Evolutionary conservation across 202 grass and related monocot genomes (phyloP), one percentile per base, ranked within the genome.

Genomic region (Cymbopogon flexuosus): DNA sequence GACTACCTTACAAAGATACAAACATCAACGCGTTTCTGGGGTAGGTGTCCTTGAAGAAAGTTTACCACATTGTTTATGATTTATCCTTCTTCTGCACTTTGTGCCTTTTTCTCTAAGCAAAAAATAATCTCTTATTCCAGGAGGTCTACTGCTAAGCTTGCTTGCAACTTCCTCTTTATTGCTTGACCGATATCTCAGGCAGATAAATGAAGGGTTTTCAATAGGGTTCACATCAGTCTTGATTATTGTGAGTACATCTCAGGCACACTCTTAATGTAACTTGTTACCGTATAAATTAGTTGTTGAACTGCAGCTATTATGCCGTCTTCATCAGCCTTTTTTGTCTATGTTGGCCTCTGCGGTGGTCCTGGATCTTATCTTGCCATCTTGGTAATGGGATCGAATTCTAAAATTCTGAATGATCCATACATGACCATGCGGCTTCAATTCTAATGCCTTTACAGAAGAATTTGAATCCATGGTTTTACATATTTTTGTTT

Each of bases 21-120:
- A 93, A 86, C 92, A 88, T 98, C 95, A 12, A 98, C 95, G 22
- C 95, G 95, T 30, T 98, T 98, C 51, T 94, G 95, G 95, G 95
- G 92, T 98, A 74, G 65, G 35, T 86, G 15, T 29, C 30, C 49
- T 67, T 83, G 36, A 64, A 70, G 10, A 31, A 65, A 75, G 24
- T 56, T 82, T 19, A 36, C 79, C 24, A 23, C 8, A 71, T 71
- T 77, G n/a, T 14, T 42, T 65, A 21, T 69, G 30, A 27, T 63
- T 68, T 79, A 29, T 49, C 47, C 40, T 71, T 77, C 14, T 69
- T 80, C 14, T 69, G 34, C 29, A 36, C 3, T 54, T 43, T 84
- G 19, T 75, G 23, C 30, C 22, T 63, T 68, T 40, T 15, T 33
- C 31, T 11, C 23, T 30, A 41, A 68, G 19, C 12, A 3, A 39